Percentiles rank a stretch among this genome's conserved stretches.
phyloP scores from a whole-genome alignment of 331 rosid species.

The Prunus yedoensis region DNA sequence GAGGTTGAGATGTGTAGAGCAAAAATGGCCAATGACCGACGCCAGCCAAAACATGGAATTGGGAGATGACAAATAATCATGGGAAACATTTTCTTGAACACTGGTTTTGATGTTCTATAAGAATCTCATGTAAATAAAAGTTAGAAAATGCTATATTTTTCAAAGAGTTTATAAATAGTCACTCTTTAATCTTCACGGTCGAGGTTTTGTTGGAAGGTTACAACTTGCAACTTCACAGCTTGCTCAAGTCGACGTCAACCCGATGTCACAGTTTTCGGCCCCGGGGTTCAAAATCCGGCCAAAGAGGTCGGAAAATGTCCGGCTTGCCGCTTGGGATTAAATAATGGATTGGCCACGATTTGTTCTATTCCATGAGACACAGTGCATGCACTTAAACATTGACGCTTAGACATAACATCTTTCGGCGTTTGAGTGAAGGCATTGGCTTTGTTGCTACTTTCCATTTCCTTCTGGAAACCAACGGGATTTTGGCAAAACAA shows the following conservation, averaged over 20 bases:
- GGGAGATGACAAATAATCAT: neutral
- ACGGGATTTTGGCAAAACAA: too few species aligned
- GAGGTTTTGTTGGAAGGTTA: neutral
- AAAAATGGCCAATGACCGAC: neutral
- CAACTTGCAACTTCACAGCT: neutral
- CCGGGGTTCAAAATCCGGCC: neutral
- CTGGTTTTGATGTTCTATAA: neutral
- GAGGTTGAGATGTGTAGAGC: neutral
- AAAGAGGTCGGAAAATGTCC: too few species aligned
- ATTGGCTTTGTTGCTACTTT: neutral
- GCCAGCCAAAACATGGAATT: neutral
- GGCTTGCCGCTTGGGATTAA: too few species aligned
- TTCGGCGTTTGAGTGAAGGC: neutral
- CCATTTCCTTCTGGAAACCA: neutral
- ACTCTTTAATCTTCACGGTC: neutral
- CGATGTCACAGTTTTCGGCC: neutral
- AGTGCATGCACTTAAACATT: neutral
- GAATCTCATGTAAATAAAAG: conserved; percentile 3
- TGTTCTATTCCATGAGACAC: neutral
- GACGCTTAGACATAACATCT: neutral
- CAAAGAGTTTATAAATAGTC: too few species aligned
- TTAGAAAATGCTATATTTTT: neutral
- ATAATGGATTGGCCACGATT: neutral
- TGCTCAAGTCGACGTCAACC: neutral
- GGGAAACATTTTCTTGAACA: neutral